Conservation (phyloP, 371 early-diverging fungal species). For the Apophysomyces trapeziformis region DNA sequence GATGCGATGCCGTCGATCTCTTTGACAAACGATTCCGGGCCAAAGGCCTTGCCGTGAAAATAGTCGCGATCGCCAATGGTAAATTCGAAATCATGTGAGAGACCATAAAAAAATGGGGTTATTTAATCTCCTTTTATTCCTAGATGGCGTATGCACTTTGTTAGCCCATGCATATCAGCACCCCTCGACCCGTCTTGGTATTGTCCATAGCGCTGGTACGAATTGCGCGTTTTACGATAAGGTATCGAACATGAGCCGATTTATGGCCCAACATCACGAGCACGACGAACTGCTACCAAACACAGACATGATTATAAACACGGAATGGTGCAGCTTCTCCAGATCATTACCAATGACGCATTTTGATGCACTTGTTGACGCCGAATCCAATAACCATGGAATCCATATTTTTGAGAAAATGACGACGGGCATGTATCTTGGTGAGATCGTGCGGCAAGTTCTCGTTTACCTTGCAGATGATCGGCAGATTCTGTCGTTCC, state of each 20-base stretch:
- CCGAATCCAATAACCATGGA: slow-evolving; percentile 71
- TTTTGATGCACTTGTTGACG: slow-evolving; percentile 82
- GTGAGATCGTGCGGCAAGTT: slow-evolving; percentile 85
- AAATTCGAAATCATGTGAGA: slow-evolving; percentile 25
- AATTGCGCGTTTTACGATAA: slow-evolving; percentile 90
- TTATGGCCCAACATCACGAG: slow-evolving; percentile 22
- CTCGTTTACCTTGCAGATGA: slow-evolving; percentile 71
- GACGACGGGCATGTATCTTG: slow-evolving; percentile 92
- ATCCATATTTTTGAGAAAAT: slow-evolving; percentile 91
- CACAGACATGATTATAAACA: slow-evolving; percentile 88
- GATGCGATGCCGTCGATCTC: slow-evolving; percentile 49
- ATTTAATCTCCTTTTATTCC: not conserved
- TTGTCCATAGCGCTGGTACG: slow-evolving; percentile 94
- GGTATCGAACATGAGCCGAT: slow-evolving; percentile 37
- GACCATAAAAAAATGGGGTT: not conserved
- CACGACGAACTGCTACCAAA: slow-evolving; percentile 40
- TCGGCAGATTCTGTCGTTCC: slow-evolving; percentile 65
- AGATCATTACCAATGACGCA: slow-evolving; percentile 76
- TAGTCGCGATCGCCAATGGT: slow-evolving; percentile 76
- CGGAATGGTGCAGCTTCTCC: slow-evolving; percentile 86
- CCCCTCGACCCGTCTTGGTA: slow-evolving; percentile 84
- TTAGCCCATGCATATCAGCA: slow-evolving; percentile 87
- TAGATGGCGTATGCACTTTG: slow-evolving; percentile 92
- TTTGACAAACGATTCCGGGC: slow-evolving; percentile 45
- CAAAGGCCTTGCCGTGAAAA: slow-evolving; percentile 49